Evolutionary conservation across 345 rosid species (phyloP).

Genomic region (Laguncularia racemosa): DNA sequence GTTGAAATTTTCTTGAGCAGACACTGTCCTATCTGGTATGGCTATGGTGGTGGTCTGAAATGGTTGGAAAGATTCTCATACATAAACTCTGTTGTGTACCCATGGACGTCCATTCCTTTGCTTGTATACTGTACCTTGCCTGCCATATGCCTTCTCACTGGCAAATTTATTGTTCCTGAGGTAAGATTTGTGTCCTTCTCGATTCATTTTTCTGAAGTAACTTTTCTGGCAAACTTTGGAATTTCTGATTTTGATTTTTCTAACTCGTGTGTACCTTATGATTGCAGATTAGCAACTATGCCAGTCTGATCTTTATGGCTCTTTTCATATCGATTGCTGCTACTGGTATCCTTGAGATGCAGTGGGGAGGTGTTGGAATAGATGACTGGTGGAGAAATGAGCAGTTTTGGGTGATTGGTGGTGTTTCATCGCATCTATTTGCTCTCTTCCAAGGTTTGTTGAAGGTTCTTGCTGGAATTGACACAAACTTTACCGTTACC

Average conservation of each 20-base stretch:
- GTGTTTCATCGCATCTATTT: constrained; percentile 87
- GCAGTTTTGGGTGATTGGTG: constrained; percentile 99
- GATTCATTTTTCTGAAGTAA: neutral
- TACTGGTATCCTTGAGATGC: constrained; percentile 95
- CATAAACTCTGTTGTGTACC: constrained; percentile 90
- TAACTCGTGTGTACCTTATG: constrained; percentile 5
- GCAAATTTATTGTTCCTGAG: constrained; percentile 86
- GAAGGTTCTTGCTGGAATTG: constrained; percentile 92
- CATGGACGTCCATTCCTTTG: constrained; percentile 85
- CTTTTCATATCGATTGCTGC: constrained; percentile 93
- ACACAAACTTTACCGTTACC: constrained; percentile 90
- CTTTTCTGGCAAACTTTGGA: neutral
- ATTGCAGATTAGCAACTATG: constrained; percentile 89
- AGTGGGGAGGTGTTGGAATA: constrained; percentile 95
- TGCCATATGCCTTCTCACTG: constrained; percentile 84
- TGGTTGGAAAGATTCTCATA: constrained; percentile 93
- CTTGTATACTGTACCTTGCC: constrained; percentile 89
- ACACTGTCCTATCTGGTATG: constrained; percentile 97
- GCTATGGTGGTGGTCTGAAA: constrained; percentile 94
- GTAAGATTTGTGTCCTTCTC: constrained; percentile 22
- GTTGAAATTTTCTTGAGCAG: constrained; percentile 94
- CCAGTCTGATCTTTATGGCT: constrained; percentile 75
- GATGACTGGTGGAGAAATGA: constrained; percentile 99
- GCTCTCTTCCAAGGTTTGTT: constrained; percentile 94
- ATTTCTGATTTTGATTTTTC: too few relatives aligned